Evolutionary conservation across 768 basidiomycete genomes (phyloP), one percentile per base, ranked within the genome.

Genomic region (Pholiota microspora): DNA sequence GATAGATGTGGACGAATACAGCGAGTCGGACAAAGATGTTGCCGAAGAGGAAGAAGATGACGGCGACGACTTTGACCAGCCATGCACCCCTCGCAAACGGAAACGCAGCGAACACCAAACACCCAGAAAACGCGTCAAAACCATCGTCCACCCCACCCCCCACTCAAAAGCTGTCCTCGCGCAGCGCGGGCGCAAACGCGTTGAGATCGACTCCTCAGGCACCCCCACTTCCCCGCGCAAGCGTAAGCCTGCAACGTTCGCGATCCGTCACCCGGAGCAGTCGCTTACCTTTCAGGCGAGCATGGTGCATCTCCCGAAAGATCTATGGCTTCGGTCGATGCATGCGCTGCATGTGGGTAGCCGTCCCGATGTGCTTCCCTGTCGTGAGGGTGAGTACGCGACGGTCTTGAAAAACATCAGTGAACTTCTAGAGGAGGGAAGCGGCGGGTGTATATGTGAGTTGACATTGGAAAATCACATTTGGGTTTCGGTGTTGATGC

Each of bases 391-490:
- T 45, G 94, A 98, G 69, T 96, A 89, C 63, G 79, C 76, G 12
- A 78, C 82, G 42, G 87, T 98, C 21, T 63, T 94, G 62, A 76
- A 81, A 21, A 82, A 83, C 35, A 86, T 98, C 3, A 87, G 89
- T 49, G 89, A 94, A 57, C 74, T 96, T 27, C 74, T 99, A 10
- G 94, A 97, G 56, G 92, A 94, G 59, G 93, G 94, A 0, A 92
- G 89, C 35, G 96, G 96, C 1, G 96, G 96, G 15, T 99, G 97
- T 69, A 77, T 99, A 49, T 98, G 95, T 96, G 64, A 66, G 93
- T 76, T 8, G 53, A 44, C 5, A 48, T 28, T 31, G 46, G 9
- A 7, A 32, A 4, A 16, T 51, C 57, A 40, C 59, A 23, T 60
- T 48, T 51, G 7, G 4, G 31, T 12, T n/a, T 23, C 49, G n/a